phyloP scores from a whole-genome alignment of 1,284 basidiomycete genomes.

The Agroathelia rolfsii region DNA sequence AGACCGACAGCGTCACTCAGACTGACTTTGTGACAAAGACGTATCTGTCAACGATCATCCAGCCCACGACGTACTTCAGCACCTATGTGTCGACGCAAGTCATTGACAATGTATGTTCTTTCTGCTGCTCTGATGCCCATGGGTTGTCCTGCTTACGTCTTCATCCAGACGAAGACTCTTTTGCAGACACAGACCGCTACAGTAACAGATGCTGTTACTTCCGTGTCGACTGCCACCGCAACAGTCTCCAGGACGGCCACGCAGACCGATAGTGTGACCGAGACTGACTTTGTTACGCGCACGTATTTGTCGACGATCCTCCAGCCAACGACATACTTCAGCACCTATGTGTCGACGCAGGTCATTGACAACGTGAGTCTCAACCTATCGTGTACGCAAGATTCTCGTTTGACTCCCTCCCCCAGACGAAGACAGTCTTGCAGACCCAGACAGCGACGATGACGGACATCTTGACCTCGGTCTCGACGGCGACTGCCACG shows the following conservation, averaged over 20 bases:
- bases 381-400: neutral
- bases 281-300: conserved; percentile 10
- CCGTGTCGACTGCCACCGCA: conserved; percentile 32
- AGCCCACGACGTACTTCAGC: conserved; percentile 34
- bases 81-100: conserved; percentile 33
- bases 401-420: no score
- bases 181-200: conserved; percentile 42
- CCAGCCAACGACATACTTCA: conserved; percentile 16
- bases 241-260: conserved; percentile 18
- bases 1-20: conserved; percentile 30
- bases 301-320: conserved; percentile 9
- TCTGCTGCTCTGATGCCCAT: conserved; percentile 1
- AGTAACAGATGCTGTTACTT: conserved; percentile 35
- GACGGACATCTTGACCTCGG: conserved; percentile 25
- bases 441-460: conserved; percentile 23
- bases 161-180: conserved; percentile 33
- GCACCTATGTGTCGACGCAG: conserved; percentile 8
- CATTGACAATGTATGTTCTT: conserved; percentile 29
- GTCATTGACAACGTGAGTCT: conserved; percentile 8
- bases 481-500: conserved; percentile 25
- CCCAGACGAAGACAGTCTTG: conserved; percentile 26
- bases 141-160: conserved; percentile 7
- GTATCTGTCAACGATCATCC: conserved; percentile 28
- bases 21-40: conserved; percentile 37
- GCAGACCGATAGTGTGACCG: conserved; percentile 23